Percentiles rank a stretch among this genome's conserved stretches.
Conservation (phyloP, 2,329 filamentous ascomycete genomes). For the Sporothrix protearum region DNA sequence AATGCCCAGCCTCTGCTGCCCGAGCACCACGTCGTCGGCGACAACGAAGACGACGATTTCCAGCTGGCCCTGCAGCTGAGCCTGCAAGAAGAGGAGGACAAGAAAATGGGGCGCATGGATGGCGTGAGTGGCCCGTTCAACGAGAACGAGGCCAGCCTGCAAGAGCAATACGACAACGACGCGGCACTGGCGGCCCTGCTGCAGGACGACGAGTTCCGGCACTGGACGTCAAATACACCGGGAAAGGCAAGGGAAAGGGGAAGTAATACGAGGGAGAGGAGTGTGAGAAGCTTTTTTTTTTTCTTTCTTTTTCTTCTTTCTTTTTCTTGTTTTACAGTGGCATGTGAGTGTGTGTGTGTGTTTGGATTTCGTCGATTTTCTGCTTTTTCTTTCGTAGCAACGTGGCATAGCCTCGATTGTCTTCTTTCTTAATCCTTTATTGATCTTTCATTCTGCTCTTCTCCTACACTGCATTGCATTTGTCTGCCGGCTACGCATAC, state of each 20-base stretch:
- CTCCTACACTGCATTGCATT: not conserved
- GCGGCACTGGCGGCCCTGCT: slow-evolving; percentile 28
- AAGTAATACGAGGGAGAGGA: not conserved
- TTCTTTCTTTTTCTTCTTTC: too few species aligned
- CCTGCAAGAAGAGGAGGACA: slow-evolving; percentile 51
- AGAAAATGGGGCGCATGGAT: not conserved
- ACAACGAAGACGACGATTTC: slow-evolving; percentile 51
- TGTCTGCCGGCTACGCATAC: not conserved
- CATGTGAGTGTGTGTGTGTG: not conserved
- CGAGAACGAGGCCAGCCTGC: not conserved
- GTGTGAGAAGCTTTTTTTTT: too few species aligned
- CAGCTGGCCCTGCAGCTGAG: slow-evolving; percentile 60
- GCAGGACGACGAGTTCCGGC: slow-evolving; percentile 34
- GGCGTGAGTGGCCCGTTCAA: not conserved
- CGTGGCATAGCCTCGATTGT: slow-evolving; percentile 2
- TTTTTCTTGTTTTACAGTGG: too few species aligned
- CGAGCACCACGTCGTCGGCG: slow-evolving; percentile 27
- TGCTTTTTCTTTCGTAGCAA: not conserved
- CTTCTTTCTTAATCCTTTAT: not conserved
- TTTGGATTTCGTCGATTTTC: not conserved
- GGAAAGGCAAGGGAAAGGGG: slow-evolving; percentile 38
- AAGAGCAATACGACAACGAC: slow-evolving; percentile 24
- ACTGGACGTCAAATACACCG: slow-evolving; percentile 36
- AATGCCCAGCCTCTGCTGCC: not conserved
- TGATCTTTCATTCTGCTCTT: not conserved